Percentiles rank a stretch among this genome's conserved stretches.
phyloP scores from a whole-genome alignment of 164 flowering plant species.

The Echeveria elegans region DNA sequence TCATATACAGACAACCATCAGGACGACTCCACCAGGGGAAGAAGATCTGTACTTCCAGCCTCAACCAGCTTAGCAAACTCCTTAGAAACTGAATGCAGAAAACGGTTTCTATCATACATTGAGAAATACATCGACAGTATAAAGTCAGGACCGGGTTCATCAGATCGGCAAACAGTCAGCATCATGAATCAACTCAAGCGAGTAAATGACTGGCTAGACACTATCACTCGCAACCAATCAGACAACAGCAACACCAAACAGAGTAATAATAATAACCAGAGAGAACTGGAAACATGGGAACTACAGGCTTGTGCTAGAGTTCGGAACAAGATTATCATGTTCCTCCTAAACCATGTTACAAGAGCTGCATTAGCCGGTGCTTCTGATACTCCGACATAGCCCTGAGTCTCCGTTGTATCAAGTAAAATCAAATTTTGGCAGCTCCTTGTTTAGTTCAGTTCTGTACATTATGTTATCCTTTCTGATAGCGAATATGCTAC shows the following conservation, averaged over 20 bases:
- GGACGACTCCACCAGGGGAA: neutral
- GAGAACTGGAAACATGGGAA: neutral
- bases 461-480: too few relatives aligned
- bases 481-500: too few relatives aligned
- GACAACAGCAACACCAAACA: slow-evolving; percentile 1
- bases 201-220: neutral
- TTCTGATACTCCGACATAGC: neutral
- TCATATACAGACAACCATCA: neutral
- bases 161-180: neutral
- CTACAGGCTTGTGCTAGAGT: slow-evolving; percentile 2
- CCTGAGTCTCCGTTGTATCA: too few relatives aligned
- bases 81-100: slow-evolving; percentile 2
- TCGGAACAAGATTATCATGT: slow-evolving; percentile 2
- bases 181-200: neutral
- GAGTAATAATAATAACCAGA: too few relatives aligned
- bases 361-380: neutral
- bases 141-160: neutral
- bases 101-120: neutral
- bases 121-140: neutral
- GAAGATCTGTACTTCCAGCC: neutral
- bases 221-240: neutral
- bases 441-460: too few relatives aligned
- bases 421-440: too few relatives aligned
- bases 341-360: slow-evolving; percentile 4
- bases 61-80: neutral